A percentile compares a stretch with the other conserved stretches of the same genome.
Conservation (phyloP, 352 stramenopile species). For the Phytophthora pluvialis region DNA sequence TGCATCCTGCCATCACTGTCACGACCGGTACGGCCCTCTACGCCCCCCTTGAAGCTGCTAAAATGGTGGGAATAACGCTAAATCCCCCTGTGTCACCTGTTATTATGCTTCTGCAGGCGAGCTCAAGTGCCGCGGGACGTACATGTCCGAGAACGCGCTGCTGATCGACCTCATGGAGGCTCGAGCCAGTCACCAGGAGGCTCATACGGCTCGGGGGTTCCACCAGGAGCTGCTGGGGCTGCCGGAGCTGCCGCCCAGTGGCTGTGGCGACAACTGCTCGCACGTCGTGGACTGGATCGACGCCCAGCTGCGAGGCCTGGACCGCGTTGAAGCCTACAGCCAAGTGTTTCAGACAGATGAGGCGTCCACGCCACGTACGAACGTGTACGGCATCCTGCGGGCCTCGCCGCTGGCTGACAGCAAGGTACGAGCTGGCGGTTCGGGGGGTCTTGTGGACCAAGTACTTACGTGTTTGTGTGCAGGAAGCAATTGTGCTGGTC, state of each 20-base stretch:
- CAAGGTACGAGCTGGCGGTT: conserved; percentile 46
- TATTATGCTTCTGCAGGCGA: conserved; percentile 44
- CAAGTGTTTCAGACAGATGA: conserved; percentile 51
- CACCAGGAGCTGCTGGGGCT: conserved; percentile 53
- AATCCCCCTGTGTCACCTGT: background rate
- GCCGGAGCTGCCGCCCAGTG: conserved; percentile 32
- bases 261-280: conserved; percentile 57
- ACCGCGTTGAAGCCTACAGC: conserved; percentile 65
- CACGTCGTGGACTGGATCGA: conserved; percentile 66
- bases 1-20: conserved; percentile 80
- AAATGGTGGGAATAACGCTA: background rate
- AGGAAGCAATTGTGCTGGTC: conserved; percentile 75
- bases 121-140: conserved; percentile 83
- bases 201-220: conserved; percentile 30
- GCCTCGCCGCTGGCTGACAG: conserved; percentile 73
- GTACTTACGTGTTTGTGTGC: background rate
- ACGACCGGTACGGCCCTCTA: conserved; percentile 56
- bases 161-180: conserved; percentile 80
- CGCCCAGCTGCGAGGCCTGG: conserved; percentile 50
- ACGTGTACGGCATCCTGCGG: conserved; percentile 84
- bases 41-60: background rate
- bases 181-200: conserved; percentile 47
- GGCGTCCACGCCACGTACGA: conserved; percentile 42
- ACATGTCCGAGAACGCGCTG: conserved; percentile 91
- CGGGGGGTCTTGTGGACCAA: background rate